Evolutionary conservation across 106 monocot genomes (phyloP).

Genomic region (Dioscorea alata): DNA sequence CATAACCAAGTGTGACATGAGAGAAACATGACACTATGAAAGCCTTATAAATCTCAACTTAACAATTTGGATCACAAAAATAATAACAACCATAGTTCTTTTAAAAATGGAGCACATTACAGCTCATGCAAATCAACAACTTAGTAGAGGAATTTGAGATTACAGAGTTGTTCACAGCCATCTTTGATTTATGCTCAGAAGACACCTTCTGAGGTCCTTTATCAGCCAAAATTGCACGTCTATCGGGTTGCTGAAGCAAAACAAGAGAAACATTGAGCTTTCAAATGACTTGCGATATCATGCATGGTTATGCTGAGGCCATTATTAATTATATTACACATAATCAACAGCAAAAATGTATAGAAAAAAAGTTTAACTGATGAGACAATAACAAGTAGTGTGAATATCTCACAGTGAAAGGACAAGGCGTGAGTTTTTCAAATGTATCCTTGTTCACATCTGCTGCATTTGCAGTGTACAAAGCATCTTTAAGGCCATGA

Average conservation of each 20-base stretch:
- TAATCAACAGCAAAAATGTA: not conserved
- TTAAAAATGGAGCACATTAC: too few species aligned
- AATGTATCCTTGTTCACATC: slow-evolving; percentile 67
- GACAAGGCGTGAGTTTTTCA: slow-evolving; percentile 59
- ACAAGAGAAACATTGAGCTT: slow-evolving; percentile 1
- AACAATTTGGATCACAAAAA: too few species aligned
- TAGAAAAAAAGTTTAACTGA: not conserved
- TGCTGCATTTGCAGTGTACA: slow-evolving; percentile 51
- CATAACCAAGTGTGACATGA: too few species aligned
- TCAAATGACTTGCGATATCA: not conserved
- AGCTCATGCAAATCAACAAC: not conserved
- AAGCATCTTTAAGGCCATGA: slow-evolving; percentile 57
- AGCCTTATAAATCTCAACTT: too few species aligned
- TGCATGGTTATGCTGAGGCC: too few species aligned
- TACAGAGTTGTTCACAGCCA: not conserved
- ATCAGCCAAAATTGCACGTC: slow-evolving; percentile 1
- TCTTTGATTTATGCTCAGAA: slow-evolving; percentile 4
- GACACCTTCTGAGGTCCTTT: slow-evolving; percentile 1
- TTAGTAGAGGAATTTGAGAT: not conserved
- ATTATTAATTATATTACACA: too few species aligned
- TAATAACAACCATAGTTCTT: too few species aligned
- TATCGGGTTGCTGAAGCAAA: slow-evolving; percentile 19
- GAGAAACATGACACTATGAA: too few species aligned
- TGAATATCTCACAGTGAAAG: slow-evolving; percentile 52
- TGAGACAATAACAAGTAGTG: not conserved